phyloP scores from a whole-genome alignment of 2,329 filamentous ascomycete species.

The Intubia oerlemansii region DNA sequence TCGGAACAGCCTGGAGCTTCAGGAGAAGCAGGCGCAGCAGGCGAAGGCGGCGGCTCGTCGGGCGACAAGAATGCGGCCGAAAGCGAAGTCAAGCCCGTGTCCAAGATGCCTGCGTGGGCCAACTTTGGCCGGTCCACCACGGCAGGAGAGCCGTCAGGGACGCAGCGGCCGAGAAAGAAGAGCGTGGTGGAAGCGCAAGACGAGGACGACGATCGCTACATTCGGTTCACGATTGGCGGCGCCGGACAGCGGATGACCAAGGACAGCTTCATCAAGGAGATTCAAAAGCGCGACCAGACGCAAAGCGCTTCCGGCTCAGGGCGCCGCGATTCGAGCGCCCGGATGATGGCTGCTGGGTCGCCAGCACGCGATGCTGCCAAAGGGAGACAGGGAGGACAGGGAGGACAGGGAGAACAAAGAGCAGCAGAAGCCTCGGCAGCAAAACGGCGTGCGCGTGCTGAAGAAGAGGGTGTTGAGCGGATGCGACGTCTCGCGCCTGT shows the following conservation, averaged over 20 bases:
- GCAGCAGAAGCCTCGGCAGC: neutral
- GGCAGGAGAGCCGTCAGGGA: conserved; percentile 11
- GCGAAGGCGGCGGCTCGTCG: conserved; percentile 3
- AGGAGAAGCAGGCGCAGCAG: conserved; percentile 11
- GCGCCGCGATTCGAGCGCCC: no score
- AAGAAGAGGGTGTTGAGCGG: neutral
- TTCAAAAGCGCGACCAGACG: conserved; percentile 47
- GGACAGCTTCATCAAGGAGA: conserved; percentile 55
- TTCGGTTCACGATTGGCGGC: conserved; percentile 57
- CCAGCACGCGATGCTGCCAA: neutral
- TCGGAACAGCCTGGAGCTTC: neutral
- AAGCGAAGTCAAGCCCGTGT: conserved; percentile 10
- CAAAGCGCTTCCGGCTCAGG: no score
- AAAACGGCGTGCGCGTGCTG: neutral
- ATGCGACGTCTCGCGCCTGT: no score
- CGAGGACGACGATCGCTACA: conserved; percentile 45
- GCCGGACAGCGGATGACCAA: conserved; percentile 60
- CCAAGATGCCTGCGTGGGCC: conserved; percentile 25
- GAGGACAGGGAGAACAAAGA: neutral
- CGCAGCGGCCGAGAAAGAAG: conserved; percentile 17
- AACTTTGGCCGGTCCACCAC: conserved; percentile 17
- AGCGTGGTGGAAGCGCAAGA: conserved; percentile 19
- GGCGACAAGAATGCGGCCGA: conserved; percentile 13
- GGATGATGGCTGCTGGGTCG: no score
- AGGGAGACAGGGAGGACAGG: neutral